Conservation (phyloP, 2,329 filamentous ascomycete genomes). For the Botrytis tulipae region DNA sequence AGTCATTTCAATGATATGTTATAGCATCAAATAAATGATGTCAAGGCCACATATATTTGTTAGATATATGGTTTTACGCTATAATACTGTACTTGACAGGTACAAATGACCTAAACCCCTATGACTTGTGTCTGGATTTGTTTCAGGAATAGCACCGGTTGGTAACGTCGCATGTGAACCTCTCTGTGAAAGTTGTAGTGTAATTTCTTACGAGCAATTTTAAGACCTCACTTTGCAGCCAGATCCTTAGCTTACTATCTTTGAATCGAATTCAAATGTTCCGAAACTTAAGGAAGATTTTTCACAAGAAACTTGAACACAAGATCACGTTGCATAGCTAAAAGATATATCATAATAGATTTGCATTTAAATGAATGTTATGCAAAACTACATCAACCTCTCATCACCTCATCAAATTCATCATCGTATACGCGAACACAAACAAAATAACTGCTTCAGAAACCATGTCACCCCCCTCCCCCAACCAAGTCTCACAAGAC, state of each 20-base stretch:
- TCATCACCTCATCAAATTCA: background rate
- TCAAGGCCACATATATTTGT: background rate
- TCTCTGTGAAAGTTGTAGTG: background rate
- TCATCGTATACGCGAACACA: background rate
- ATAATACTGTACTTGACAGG: background rate
- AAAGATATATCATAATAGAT: background rate
- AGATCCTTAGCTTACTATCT: background rate
- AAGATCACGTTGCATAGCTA: background rate
- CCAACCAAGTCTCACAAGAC: background rate
- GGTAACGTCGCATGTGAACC: background rate
- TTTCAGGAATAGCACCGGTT: background rate
- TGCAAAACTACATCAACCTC: background rate
- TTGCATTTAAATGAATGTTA: slow-evolving; percentile 3
- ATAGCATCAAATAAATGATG: background rate
- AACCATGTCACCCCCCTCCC: background rate
- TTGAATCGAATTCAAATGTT: background rate
- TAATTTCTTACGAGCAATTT: background rate
- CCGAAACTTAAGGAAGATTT: accelerated
- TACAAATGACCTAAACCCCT: accelerated
- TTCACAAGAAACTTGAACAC: background rate
- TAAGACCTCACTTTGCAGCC: accelerated
- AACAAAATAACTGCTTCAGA: background rate
- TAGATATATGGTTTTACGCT: background rate
- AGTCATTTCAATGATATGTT: background rate
- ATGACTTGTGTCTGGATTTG: background rate